Percentiles rank a stretch among this genome's conserved stretches.
These are phyloP conservation scores for Dipteronia dyeriana DNA, from an alignment of 345 rosid genomes.

Conservation along the genomic window DNA sequence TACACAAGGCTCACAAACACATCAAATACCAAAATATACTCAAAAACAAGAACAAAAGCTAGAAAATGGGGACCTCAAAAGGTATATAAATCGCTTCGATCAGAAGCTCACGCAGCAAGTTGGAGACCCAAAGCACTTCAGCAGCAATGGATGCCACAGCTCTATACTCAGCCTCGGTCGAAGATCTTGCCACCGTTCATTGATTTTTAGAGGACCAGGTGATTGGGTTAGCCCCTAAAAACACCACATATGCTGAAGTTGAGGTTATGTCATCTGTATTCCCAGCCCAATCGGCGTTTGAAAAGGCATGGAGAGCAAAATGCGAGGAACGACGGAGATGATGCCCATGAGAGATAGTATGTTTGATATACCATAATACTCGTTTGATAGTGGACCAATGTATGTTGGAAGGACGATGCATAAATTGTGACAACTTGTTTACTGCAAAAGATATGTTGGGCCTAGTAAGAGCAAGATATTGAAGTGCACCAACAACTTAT, in stretches of 20 bases:
- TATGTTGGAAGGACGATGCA: too few species aligned
- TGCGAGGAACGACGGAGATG: neutral
- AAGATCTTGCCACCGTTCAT: neutral
- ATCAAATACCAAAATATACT: too few species aligned
- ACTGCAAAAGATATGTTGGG: too few species aligned
- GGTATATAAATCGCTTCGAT: too few species aligned
- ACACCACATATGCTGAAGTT: neutral
- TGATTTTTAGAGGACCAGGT: neutral
- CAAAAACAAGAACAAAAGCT: too few species aligned
- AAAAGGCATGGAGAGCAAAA: neutral
- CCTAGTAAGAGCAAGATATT: too few species aligned
- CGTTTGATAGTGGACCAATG: too few species aligned
- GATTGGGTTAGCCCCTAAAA: neutral
- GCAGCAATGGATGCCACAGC: neutral
- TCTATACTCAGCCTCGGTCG: neutral
- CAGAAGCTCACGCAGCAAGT: neutral
- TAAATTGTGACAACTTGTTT: too few species aligned
- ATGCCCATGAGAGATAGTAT: neutral
- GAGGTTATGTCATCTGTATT: neutral
- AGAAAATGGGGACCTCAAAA: too few species aligned
- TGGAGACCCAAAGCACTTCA: neutral
- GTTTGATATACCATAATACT: too few species aligned
- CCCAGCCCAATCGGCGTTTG: neutral
- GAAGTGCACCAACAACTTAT: too few species aligned
- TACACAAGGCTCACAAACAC: too few species aligned